Conservation (phyloP, 345 rosid species). For the Lumnitzera racemosa region DNA sequence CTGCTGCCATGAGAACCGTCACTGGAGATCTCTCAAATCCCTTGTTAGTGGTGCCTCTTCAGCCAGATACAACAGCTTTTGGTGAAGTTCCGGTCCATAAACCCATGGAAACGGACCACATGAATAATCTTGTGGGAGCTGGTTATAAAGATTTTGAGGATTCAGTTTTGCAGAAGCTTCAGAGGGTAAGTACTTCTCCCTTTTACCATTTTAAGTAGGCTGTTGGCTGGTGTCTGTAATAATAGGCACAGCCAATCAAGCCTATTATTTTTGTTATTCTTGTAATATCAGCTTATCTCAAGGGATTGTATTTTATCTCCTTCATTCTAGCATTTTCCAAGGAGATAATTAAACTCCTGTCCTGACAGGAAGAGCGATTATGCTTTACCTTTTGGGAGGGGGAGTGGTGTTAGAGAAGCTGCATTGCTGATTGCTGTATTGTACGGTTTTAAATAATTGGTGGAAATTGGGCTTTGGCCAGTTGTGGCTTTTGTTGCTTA, state of each 20-base stretch:
- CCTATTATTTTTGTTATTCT: background rate
- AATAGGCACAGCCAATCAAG: background rate
- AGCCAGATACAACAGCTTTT: conserved; percentile 33
- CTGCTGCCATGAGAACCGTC: conserved; percentile 55
- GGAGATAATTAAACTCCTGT: no score
- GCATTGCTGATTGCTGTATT: no score
- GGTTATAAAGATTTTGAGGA: conserved; percentile 77
- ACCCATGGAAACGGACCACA: conserved; percentile 34
- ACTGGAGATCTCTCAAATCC: conserved; percentile 69
- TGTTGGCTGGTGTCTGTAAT: background rate
- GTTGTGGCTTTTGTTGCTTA: no score
- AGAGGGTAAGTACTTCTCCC: conserved; percentile 27
- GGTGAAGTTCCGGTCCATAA: conserved; percentile 20
- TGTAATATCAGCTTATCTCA: background rate
- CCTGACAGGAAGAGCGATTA: no score
- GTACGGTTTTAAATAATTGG: no score
- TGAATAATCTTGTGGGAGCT: conserved; percentile 55
- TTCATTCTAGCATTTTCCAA: no score
- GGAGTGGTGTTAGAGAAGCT: no score
- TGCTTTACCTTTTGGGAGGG: no score
- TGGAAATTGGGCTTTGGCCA: no score
- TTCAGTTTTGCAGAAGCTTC: conserved; percentile 53
- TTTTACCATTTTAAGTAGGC: background rate
- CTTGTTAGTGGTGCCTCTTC: conserved; percentile 67
- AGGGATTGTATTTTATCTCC: no score